Evolutionary conservation across 805 yeast species (phyloP).

Genomic region (Cyberlindnera mississippiensis): DNA sequence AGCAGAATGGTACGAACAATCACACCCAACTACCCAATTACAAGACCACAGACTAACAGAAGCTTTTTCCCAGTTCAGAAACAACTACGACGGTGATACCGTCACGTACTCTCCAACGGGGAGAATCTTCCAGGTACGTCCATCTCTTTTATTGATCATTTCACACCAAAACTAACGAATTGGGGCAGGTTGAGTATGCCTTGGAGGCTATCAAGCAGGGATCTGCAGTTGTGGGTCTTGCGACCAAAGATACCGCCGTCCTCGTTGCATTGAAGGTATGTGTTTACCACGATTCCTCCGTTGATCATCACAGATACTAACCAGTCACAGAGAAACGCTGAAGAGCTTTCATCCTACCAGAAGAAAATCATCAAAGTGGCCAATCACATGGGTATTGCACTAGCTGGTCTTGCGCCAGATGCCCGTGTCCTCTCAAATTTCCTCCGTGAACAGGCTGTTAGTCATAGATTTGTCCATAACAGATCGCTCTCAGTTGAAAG

Average conservation of each 20-base stretch:
- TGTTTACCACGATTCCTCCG: too few species aligned
- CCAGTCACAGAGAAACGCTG: constrained; percentile 79
- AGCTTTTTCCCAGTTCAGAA: constrained; percentile 70
- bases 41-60: constrained; percentile 4
- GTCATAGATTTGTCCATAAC: constrained; percentile 77
- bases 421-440: constrained; percentile 90
- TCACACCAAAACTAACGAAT: too few species aligned
- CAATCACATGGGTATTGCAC: constrained; percentile 88
- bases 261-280: constrained; percentile 76
- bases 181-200: constrained; percentile 62
- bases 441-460: constrained; percentile 88
- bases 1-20: constrained; percentile 5
- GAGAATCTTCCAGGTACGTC: constrained; percentile 67
- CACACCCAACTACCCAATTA: not conserved
- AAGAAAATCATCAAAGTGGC: constrained; percentile 90
- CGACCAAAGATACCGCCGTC: constrained; percentile 83
- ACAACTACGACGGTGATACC: constrained; percentile 97
- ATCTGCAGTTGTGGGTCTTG: constrained; percentile 92
- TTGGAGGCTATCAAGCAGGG: constrained; percentile 97
- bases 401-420: constrained; percentile 98
- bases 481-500: constrained; percentile 79
- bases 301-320: too few species aligned
- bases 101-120: constrained; percentile 97
- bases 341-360: constrained; percentile 95
- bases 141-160: too few species aligned